Evolutionary conservation across 768 basidiomycete genomes (phyloP), one percentile per base, ranked within the genome.

Genomic region (Candolleomyces efflorescens): DNA sequence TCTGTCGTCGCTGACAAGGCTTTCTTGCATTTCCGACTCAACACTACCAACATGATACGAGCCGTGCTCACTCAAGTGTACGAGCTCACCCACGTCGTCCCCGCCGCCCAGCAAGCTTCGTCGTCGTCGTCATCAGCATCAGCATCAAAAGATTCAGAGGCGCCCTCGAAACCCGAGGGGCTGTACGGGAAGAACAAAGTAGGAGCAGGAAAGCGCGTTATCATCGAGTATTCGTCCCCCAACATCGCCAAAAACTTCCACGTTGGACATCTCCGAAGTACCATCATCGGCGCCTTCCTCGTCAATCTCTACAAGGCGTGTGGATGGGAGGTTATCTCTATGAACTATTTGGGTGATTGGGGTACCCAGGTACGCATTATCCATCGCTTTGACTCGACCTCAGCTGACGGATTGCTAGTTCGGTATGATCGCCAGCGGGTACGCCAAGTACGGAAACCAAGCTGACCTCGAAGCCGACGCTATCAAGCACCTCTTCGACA

Each of bases 181-280:
- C 5, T 86, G 41, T 99, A 94, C 65, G 96, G 96, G n/a, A 80
- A 83, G 3, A 95, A 93, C 69, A 75, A 76, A 26, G 75, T 77
- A 3, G 93, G 92, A 4, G 77, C 80, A 46, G 94, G 94, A 11
- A 94, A 97, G 75, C 91, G 84, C 51, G 74, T 90, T 60, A 70
- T 96, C 63, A 81, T 96, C 66, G 96, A 98, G 72, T 98, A 92
- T 72, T 97, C 94, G 1, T 92, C 91, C 2, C 95, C 95, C 15
- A 98, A 99, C 68, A 98, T 98, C 64, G 96, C 96, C 18, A 99
- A 99, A 70, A 89, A 89, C 4, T 98, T 98, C 84, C 96, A 99
- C 64, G 94, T 97, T 53, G 97, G 96, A 13, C 96, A 98, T 72
- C 75, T 98, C 59, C 83, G 96, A 39, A 94, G 92, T 54, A 99